Conservation (phyloP, 1,139 yeast genomes). For the Hansenula sp. region DNA sequence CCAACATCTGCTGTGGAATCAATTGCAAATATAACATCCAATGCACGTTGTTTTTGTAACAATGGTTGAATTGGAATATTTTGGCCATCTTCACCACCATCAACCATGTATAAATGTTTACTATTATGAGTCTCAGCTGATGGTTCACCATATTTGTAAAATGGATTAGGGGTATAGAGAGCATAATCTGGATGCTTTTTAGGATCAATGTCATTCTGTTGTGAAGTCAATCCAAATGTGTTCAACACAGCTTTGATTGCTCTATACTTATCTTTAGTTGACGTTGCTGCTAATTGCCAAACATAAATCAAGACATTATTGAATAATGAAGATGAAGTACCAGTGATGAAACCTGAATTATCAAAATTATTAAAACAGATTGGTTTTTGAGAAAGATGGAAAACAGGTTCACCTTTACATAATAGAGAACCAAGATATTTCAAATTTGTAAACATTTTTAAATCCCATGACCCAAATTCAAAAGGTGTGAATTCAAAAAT, state of each 20-base stretch:
- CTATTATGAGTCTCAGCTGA: constrained; percentile 19
- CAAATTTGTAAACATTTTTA: constrained; percentile 48
- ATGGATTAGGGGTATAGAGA: constrained; percentile 73
- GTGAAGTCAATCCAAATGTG: constrained; percentile 42
- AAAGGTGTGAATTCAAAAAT: constrained; percentile 57
- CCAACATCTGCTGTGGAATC: constrained; percentile 61
- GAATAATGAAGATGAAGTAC: constrained; percentile 70
- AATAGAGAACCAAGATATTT: constrained; percentile 52
- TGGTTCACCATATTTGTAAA: constrained; percentile 33
- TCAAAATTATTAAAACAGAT: constrained; percentile 59
- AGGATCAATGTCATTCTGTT: constrained; percentile 17
- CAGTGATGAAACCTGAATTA: constrained; percentile 69
- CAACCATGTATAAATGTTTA: constrained; percentile 44
- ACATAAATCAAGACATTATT: constrained; percentile 48
- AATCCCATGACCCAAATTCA: constrained; percentile 72
- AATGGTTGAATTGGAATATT: constrained; percentile 61
- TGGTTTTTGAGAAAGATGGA: constrained; percentile 21
- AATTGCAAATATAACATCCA: constrained; percentile 57
- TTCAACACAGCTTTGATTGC: constrained; percentile 43
- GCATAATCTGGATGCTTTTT: constrained; percentile 58
- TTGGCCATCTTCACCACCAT: constrained; percentile 68
- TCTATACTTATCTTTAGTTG: constrained; percentile 34
- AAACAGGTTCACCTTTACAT: constrained; percentile 28
- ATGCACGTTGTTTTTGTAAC: constrained; percentile 43
- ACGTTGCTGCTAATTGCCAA: constrained; percentile 38